phyloP scores from a whole-genome alignment of 2,329 filamentous ascomycete genomes.

The Dactylella cylindrospora region DNA sequence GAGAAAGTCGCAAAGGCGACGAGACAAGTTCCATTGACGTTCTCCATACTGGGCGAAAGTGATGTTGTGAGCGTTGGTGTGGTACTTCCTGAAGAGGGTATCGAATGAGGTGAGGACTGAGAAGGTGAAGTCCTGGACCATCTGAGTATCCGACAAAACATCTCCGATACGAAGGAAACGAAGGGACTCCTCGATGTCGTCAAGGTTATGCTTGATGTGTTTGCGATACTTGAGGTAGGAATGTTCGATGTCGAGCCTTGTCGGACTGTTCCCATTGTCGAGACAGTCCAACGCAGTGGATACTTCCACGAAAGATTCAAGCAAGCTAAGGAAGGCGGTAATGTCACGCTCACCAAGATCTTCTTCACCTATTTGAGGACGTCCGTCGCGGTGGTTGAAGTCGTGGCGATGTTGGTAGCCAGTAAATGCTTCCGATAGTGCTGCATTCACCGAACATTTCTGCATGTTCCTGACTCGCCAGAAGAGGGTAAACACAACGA shows the following conservation, averaged over 20 bases:
- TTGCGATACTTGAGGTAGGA: conserved; percentile 36
- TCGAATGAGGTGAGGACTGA: conserved; percentile 36
- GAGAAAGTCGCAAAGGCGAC: conserved; percentile 31
- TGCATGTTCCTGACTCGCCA: conserved; percentile 34
- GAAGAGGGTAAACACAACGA: conserved; percentile 34
- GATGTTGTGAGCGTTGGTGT: conserved; percentile 33
- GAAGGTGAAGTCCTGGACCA: conserved; percentile 41
- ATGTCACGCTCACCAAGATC: conserved; percentile 36
- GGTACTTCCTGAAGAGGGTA: conserved; percentile 30
- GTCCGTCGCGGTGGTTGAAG: conserved; percentile 17
- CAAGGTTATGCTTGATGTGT: conserved; percentile 35
- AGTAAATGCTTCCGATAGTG: conserved; percentile 24
- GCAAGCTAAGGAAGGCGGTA: conserved; percentile 30
- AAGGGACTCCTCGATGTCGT: conserved; percentile 32
- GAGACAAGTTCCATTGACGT: conserved; percentile 32
- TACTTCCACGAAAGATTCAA: conserved; percentile 39
- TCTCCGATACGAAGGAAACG: conserved; percentile 28
- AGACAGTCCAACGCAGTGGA: conserved; percentile 27
- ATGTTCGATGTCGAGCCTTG: conserved; percentile 31
- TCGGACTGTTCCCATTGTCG: conserved; percentile 28
- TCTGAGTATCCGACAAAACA: conserved; percentile 26
- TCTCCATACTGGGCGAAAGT: conserved; percentile 39
- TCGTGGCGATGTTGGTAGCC: conserved; percentile 34
- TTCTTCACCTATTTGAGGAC: conserved; percentile 17
- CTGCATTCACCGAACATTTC: conserved; percentile 25